Evolutionary conservation across 306 rosid genomes (phyloP), one percentile per base, ranked within the genome.

Genomic region (Medicago ruthenica): DNA sequence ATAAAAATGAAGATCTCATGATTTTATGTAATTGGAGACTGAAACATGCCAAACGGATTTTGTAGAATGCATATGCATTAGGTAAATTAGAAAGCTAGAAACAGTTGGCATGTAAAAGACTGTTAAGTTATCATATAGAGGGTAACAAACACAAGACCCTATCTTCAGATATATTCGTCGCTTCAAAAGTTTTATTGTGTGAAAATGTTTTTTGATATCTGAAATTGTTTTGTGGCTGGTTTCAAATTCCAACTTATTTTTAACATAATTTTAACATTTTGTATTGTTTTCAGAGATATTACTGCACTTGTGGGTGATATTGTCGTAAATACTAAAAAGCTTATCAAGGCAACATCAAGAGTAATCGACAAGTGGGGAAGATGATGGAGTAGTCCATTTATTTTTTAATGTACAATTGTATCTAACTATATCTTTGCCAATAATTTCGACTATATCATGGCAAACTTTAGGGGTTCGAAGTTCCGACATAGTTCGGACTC

Each of bases 301-400:
- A 75, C 76, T 59, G 93, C 92, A 41, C 87, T 92, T 73, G 85
- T 88, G 70, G 96, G 87, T 73, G 96, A 94, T 53, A 75, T 92
- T 66, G 95, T 89, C 58, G 77, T 81, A 17, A 88, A 78, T 53
- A 80, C 93, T 20, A 92, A 82, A 86, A 94, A 85, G 88, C 85
- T 94, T 73, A 83, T 87, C 72, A 82, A 59, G 75, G 87, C 85
- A 45, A 87, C 97, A 62, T 76, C 96, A 17, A 88, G 39, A 82
- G 98, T 86, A 84, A 61, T 92, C 55, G 96, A 92, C 36, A 94
- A 90, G 83, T 86, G 95, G 95, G 84, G 79, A 80, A 85, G 92
- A 85, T 92, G 85, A 92, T 71, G 61, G 50, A 50, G 74, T 47
- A 70, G 20, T 48, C 72, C 4, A 9, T 55, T 62, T 0, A 53